These are phyloP conservation scores for Streptanthus diversifolius DNA, from an alignment of 345 rosid species.

Conservation along the genomic window DNA sequence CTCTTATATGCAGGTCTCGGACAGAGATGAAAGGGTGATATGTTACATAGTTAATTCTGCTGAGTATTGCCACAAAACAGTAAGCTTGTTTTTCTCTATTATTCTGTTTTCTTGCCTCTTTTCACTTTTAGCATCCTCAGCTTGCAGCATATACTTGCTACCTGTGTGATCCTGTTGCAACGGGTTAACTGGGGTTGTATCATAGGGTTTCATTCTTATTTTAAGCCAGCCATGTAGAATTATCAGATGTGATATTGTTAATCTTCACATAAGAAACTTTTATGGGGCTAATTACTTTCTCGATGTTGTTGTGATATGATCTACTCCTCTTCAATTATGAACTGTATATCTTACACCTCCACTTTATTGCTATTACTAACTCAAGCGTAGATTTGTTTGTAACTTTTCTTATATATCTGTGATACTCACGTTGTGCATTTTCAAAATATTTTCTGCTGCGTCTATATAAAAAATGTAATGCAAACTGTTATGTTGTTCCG, in stretches of 20 bases:
- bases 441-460: background rate
- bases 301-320: conserved; percentile 5
- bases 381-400: conserved; percentile 1
- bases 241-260: background rate
- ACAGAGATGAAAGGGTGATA: conserved; percentile 87
- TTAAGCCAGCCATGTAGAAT: conserved; percentile 4
- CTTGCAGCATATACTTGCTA: conserved; percentile 9
- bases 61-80: conserved; percentile 94
- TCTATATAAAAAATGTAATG: background rate
- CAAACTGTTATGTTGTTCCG: background rate
- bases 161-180: background rate
- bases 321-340: background rate
- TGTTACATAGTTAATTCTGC: conserved; percentile 95
- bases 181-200: conserved; percentile 2
- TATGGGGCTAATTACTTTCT: conserved; percentile 19
- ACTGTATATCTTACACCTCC: background rate
- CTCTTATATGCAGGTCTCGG: conserved; percentile 62
- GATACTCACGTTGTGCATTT: background rate
- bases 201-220: background rate
- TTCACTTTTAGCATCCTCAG: conserved; percentile 5
- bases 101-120: conserved; percentile 11
- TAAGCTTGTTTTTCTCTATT: conserved; percentile 39
- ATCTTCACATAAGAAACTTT: conserved; percentile 5
- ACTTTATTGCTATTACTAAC: background rate
- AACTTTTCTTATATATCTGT: background rate